These are phyloP conservation scores for Leucaena leucocephala DNA, from an alignment of 306 rosid genomes.

Conservation along the genomic window DNA sequence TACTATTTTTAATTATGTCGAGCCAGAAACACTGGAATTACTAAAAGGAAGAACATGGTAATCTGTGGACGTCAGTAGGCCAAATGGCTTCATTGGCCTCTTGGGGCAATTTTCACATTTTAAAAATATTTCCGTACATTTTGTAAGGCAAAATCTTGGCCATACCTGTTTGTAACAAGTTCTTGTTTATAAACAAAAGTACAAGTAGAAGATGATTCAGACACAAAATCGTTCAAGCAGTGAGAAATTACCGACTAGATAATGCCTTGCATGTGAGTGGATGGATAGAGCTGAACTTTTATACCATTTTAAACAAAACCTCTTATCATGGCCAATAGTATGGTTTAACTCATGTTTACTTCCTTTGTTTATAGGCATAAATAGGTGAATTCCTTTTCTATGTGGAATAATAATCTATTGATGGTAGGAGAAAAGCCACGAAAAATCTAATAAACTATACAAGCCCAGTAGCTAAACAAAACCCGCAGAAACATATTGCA, in stretches of 20 bases:
- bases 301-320: slow-evolving; percentile 7
- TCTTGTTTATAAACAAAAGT: slow-evolving; percentile 24
- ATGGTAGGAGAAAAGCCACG: neutral
- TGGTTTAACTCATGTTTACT: neutral
- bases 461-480: neutral
- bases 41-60: slow-evolving; percentile 64
- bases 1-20: too few relatives aligned
- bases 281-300: slow-evolving; percentile 18
- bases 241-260: slow-evolving; percentile 4
- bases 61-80: slow-evolving; percentile 78
- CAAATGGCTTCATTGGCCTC: slow-evolving; percentile 99
- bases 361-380: neutral
- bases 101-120: slow-evolving; percentile 99
- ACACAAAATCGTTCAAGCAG: slow-evolving; percentile 11
- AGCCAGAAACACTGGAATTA: too few relatives aligned
- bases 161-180: slow-evolving; percentile 69
- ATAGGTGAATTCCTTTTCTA: neutral
- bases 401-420: neutral
- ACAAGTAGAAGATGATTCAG: slow-evolving; percentile 13
- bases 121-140: slow-evolving; percentile 71
- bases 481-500: neutral
- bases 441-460: neutral
- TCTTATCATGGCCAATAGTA: neutral
- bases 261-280: neutral
- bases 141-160: slow-evolving; percentile 63